phyloP scores from a whole-genome alignment of 1,284 basidiomycete species.

The Cystobasidium slooffiae region DNA sequence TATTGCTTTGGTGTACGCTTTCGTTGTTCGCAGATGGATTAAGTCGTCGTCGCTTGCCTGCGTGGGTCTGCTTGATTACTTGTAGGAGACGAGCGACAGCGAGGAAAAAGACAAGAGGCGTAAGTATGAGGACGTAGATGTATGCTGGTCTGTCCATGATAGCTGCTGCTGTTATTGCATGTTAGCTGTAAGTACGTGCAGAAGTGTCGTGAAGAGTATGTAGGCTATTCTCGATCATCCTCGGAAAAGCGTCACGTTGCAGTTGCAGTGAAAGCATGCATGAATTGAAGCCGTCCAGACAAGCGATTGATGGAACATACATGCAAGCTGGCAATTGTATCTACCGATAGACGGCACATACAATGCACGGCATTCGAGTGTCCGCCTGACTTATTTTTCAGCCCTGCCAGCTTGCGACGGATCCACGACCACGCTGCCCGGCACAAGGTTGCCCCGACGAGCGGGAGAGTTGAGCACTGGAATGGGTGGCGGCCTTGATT shows the following conservation, averaged over 20 bases:
- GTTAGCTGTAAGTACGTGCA: neutral
- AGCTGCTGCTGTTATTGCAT: slow-evolving; percentile 9
- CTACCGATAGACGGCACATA: neutral
- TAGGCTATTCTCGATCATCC: neutral
- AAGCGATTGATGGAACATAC: neutral
- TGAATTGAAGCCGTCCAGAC: neutral
- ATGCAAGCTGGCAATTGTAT: neutral
- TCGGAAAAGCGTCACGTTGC: slow-evolving; percentile 7
- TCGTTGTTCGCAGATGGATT: neutral
- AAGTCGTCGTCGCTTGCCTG: slow-evolving; percentile 8
- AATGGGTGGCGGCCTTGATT: slow-evolving; percentile 19
- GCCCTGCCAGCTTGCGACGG: neutral
- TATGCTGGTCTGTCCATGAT: neutral
- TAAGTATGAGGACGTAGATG: slow-evolving; percentile 14
- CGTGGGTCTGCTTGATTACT: slow-evolving; percentile 33
- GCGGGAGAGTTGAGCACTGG: slow-evolving; percentile 4
- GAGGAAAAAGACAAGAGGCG: slow-evolving; percentile 9
- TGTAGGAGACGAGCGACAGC: slow-evolving; percentile 10
- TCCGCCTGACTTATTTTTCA: neutral
- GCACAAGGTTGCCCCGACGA: slow-evolving; percentile 10
- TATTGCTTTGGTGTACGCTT: neutral
- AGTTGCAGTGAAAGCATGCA: neutral
- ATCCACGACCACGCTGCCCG: neutral
- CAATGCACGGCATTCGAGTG: neutral
- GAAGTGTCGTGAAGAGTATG: neutral